phyloP scores from a whole-genome alignment of 2,329 filamentous ascomycete genomes.

The Colletotrichum sp. region DNA sequence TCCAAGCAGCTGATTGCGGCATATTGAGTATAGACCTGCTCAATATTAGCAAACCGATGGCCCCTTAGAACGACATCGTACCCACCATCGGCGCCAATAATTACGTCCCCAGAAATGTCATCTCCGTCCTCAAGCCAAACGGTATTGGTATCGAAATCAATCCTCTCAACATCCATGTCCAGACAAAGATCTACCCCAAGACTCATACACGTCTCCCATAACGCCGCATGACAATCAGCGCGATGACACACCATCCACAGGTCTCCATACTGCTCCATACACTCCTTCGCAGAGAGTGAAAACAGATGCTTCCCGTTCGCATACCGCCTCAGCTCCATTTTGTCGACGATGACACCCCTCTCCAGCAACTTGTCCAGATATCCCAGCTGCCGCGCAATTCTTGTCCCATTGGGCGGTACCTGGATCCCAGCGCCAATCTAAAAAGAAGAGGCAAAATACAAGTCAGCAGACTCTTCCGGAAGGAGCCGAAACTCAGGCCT shows the following conservation, averaged over 20 bases:
- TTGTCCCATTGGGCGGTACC: constrained; percentile 6
- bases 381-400: constrained; percentile 6
- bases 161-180: constrained; percentile 2
- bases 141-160: not conserved
- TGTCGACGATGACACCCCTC: not conserved
- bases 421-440: constrained; percentile 18
- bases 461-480: not conserved
- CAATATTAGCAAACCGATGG: not conserved
- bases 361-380: not conserved
- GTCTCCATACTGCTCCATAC: not conserved
- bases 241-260: constrained; percentile 7
- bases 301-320: not conserved
- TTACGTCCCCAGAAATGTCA: constrained; percentile 2
- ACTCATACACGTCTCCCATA: not conserved
- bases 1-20: not conserved
- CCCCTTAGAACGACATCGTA: fast-evolving
- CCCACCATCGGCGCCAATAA: constrained; percentile 10
- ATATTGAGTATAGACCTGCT: constrained; percentile 2
- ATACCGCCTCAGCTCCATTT: constrained; percentile 2
- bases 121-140: constrained; percentile 12
- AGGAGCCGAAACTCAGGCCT: not conserved
- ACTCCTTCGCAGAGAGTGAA: not conserved
- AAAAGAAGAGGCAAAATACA: not conserved
- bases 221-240: not conserved
- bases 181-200: not conserved